phyloP scores from a whole-genome alignment of 495 filamentous ascomycete genomes.

The Penicillium paxilli region DNA sequence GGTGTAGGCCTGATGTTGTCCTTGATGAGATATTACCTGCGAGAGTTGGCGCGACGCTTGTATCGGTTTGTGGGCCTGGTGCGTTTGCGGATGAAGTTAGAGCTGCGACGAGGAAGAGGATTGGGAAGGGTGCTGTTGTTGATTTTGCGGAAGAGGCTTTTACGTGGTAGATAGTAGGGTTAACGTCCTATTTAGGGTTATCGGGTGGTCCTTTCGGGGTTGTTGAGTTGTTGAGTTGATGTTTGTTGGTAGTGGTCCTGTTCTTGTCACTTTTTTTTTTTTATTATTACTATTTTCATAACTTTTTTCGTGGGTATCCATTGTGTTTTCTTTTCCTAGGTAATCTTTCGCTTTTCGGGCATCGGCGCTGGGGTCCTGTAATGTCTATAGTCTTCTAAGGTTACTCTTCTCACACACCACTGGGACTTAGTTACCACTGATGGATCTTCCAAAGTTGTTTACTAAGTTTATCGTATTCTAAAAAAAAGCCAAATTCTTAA shows the following conservation, averaged over 20 bases:
- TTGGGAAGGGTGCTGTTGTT: slow-evolving; percentile 65
- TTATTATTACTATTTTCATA: slow-evolving; percentile 12
- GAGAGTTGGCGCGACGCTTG: slow-evolving; percentile 78
- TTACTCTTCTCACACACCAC: no score
- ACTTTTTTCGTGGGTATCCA: background rate
- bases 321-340: no score
- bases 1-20: slow-evolving; percentile 57
- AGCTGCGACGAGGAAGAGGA: slow-evolving; percentile 63
- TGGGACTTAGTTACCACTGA: background rate
- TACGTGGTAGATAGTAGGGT: slow-evolving; percentile 64
- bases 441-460: background rate
- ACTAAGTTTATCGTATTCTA: no score
- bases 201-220: no score
- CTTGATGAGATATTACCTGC: slow-evolving; percentile 75
- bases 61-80: slow-evolving; percentile 88
- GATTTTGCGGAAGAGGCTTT: slow-evolving; percentile 97
- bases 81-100: slow-evolving; percentile 87
- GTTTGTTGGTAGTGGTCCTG: background rate
- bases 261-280: slow-evolving; percentile 4
- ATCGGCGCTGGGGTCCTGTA: slow-evolving; percentile 2
- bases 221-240: slow-evolving; percentile 1
- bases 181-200: no score
- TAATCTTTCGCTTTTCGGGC: no score
- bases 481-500: no score
- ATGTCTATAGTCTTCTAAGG: slow-evolving; percentile 3